Conservation (phyloP, 2,329 filamentous ascomycete genomes). For the Ophiostoma himal-ulmi region DNA sequence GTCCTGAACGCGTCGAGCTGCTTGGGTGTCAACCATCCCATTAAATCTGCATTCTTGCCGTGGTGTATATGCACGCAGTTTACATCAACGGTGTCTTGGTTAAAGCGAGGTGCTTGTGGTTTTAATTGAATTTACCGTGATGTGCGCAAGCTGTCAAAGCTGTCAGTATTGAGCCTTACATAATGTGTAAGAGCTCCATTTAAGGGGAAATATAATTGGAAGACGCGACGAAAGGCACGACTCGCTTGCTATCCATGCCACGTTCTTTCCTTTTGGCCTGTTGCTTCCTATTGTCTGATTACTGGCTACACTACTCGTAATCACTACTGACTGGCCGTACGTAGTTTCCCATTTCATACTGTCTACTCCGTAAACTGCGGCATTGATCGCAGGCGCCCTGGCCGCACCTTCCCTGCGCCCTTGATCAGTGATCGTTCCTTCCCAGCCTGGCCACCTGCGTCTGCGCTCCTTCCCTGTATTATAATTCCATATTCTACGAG, state of each 20-base stretch:
- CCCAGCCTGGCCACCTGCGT: neutral
- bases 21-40: neutral
- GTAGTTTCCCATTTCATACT: neutral
- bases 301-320: neutral
- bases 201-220: conserved; percentile 12
- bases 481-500: neutral
- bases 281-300: neutral
- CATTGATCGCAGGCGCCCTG: conserved; percentile 7
- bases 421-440: conserved; percentile 9
- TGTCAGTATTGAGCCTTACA: neutral
- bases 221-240: conserved; percentile 9
- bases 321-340: neutral
- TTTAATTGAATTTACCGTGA: neutral
- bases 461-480: conserved; percentile 3
- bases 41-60: neutral
- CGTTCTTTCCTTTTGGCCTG: neutral
- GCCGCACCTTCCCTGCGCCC: conserved; percentile 16
- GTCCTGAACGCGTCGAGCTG: neutral
- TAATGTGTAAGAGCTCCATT: conserved; percentile 7
- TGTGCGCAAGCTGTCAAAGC: too few species aligned
- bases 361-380: neutral
- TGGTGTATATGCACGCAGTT: neutral
- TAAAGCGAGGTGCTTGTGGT: neutral
- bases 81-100: neutral
- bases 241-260: neutral